Evolutionary conservation across 1,139 yeast species (phyloP), one percentile per base, ranked within the genome.

Genomic region (Waltiozyma sp.): DNA sequence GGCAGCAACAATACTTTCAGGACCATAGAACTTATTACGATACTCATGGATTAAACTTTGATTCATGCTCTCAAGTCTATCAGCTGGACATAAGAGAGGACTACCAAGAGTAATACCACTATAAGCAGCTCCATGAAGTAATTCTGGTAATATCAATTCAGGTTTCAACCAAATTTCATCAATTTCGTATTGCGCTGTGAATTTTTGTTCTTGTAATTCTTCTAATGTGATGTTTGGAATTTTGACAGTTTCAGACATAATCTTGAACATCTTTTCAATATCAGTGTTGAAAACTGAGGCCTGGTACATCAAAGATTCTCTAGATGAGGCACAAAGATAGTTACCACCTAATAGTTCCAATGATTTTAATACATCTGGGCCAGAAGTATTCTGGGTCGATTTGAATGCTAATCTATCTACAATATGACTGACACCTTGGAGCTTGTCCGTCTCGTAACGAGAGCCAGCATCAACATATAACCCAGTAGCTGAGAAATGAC

Each of bases 291-390:
- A 91, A 1, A 88, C 95, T 2, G 95, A 81, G 2, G 96, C 95
- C 62, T 91, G 97, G 61, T 91, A 91, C 66, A 91, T 77, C 68
- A 91, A 73, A 5, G 93, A 76, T 60, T 91, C 98, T 57, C 98
- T 72, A 26, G 94, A 86, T 1, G 96, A 86, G 1, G 95, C 82
- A 58, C 96, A 85, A 78, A 87, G 89, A 62, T 84, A 88, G 61
- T 89, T 91, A 13, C 98, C 98, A 38, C 98, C 98, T 44, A 91
- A 64, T 42, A 77, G 70, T 44, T 87, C 88, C 50, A 91, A 68
- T 34, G 75, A 73, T 51, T 83, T 83, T 53, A 85, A 72, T 87
- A 91, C 85, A 45, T 82, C 74, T 34, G 72, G 64, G 3, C 88
- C 89, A 2, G 76, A 57, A 46, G 74, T 69, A 44, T 74, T 68